Evolutionary conservation across 768 basidiomycete species (phyloP).

Genomic region (Tulasnella sp.): DNA sequence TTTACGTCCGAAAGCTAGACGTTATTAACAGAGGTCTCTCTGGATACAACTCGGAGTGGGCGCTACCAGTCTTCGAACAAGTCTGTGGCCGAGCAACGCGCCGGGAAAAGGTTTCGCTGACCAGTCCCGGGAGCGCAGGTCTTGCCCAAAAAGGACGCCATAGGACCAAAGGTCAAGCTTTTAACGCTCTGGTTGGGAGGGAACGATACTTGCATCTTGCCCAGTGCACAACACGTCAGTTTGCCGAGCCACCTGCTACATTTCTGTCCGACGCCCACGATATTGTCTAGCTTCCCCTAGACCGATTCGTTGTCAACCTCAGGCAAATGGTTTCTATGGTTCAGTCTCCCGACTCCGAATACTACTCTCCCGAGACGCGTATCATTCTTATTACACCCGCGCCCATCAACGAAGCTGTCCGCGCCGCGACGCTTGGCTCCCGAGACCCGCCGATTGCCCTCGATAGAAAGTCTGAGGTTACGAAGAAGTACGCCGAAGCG

Average conservation of each 20-base stretch:
- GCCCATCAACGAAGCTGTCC: conserved; percentile 61
- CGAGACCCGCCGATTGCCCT: conserved; percentile 44
- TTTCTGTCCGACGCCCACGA: neutral
- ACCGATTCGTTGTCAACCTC: conserved; percentile 58
- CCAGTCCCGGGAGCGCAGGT: conserved; percentile 36
- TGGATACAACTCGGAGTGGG: conserved; percentile 87
- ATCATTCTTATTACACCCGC: conserved; percentile 81
- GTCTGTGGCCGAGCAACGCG: conserved; percentile 33
- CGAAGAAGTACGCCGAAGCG: conserved; percentile 62
- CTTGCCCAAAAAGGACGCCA: conserved; percentile 42
- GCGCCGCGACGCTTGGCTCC: conserved; percentile 43
- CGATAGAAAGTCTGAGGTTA: conserved; percentile 56
- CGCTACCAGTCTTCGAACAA: conserved; percentile 67
- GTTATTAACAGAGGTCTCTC: conserved; percentile 77
- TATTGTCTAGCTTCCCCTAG: conserved; percentile 38
- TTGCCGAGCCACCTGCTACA: neutral
- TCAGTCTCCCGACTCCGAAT: conserved; percentile 50
- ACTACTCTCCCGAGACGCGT: conserved; percentile 62
- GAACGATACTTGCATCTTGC: conserved; percentile 70
- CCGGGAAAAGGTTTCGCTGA: neutral
- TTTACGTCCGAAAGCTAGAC: conserved; percentile 73
- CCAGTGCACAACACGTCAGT: conserved; percentile 61
- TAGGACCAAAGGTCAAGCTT: conserved; percentile 56
- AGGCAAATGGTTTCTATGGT: conserved; percentile 53
- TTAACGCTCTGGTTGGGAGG: conserved; percentile 80